Evolutionary conservation across 2,329 filamentous ascomycete genomes (phyloP), one percentile per base, ranked within the genome.

Genomic region (Teratosphaeria pseudoeucalypti): DNA sequence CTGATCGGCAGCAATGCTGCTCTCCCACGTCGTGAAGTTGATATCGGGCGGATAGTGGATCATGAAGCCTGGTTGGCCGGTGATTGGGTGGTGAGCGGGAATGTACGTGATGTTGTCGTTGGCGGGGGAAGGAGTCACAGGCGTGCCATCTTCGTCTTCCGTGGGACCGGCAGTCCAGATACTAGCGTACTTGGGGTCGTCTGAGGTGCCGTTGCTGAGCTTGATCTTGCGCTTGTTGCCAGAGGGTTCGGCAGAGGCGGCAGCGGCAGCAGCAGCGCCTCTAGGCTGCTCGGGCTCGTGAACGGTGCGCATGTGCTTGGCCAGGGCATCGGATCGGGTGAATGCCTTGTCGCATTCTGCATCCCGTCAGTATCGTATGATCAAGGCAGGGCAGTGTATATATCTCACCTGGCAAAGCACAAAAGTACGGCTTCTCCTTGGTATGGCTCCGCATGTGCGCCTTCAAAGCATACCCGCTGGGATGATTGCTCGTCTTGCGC

Each of bases 371-470:
- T 14, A 56, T 39, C 34, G 1, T 23, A 4, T 19, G 16, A 27
- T 56, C 6, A 27, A 5, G 3, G 39, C 4, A 14, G 23, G 3
- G 34, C 12, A 32, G 27, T 32, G 16, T 32, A 16, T 32, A 5
- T 34, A 6, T 66, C 81, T 64, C 81, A 95, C 92, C 92, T 60
- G 94, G 94, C 49, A 99, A 76, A 34, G 91, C 89, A 75, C 94
- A 99, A 77, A 96, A 96, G 72, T 97, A 97, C 0, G 94, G 94
- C 77, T 99, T 99, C 80, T 99, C 94, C 70, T 94, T 84, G 1
- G 94, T 99, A 73, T 99, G 94, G 72, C 92, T 96, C 67, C 94
- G 82, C 92, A 99, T 96, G 71, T 99, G 94, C 10, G 94, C 94
- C 73, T 95, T 92, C 64, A 99, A 78, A 4, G 94, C 94, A 76